Evolutionary conservation across 1,284 basidiomycete genomes (phyloP), one percentile per base, ranked within the genome.

Genomic region (Tilletia setariae): DNA sequence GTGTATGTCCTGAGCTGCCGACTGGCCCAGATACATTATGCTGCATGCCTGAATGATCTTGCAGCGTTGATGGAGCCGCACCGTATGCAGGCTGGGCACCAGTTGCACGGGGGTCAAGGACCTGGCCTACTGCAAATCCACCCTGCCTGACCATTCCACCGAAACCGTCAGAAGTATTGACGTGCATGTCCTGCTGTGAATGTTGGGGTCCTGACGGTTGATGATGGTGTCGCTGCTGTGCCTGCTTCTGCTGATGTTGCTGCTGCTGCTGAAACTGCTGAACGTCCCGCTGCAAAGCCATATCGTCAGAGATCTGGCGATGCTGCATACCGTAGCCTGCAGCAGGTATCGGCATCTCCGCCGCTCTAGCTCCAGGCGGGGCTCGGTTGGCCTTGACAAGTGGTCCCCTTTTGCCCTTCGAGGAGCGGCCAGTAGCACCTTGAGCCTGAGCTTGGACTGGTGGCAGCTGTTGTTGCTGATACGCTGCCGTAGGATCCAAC

Each of bases 291-390:
- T 43, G 49, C 30, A 56, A 19, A 40, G 66, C 67, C 65, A 85
- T 72, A 66, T 94, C 92, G 76, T 93, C 90, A 79, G 94, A 91
- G 86, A 96, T 91, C 70, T 90, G 91, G 23, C 90, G 89, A 81
- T 92, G 91, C 82, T 96, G 94, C 87, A 91, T 89, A 75, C 94
- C 93, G 81, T 95, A 97, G 78, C 92, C 91, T 25, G 93, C 92
- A 9, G 91, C 89, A 72, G 89, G 89, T 72, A 96, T 88, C 2
- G 92, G 89, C 84, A 89, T 91, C 84, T 96, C 94, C 23, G 90
- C 91, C 47, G 89, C 86, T 61, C 85, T 75, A 21, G 56, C 30
- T 21, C 74, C 76, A 1, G 72, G 71, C 0, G 77, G 76, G 1
- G 79, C 73, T 28, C 84, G 76, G 43, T 75, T 72, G 21, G 78